Percentiles rank a stretch among this genome's conserved stretches.
Conservation (phyloP, 2,329 filamentous ascomycete genomes). For the Periglandula ipomoeae region DNA sequence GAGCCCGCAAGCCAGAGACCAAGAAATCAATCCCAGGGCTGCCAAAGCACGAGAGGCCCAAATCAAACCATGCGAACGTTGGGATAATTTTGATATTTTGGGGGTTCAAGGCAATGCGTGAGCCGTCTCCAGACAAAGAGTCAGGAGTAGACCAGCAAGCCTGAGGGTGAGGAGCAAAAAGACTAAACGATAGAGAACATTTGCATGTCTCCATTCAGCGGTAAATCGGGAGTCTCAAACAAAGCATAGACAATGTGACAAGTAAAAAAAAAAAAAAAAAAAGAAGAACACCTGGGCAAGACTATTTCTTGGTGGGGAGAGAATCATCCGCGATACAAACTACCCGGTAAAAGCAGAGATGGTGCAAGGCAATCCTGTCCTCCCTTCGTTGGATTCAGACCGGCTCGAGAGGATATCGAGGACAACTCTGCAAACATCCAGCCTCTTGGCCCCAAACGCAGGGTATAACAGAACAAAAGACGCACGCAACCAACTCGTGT, state of each 20-base stretch:
- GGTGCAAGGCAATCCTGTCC: not conserved
- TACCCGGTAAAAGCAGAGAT: not conserved
- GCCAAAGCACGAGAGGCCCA: too few species aligned
- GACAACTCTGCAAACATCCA: not conserved
- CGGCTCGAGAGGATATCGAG: not conserved
- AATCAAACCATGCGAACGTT: too few species aligned
- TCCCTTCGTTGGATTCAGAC: not conserved
- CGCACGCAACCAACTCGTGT: slow-evolving; percentile 7
- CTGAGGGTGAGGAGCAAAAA: not conserved
- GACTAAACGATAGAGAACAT: slow-evolving; percentile 10
- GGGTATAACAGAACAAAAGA: slow-evolving; percentile 7
- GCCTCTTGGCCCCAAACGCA: slow-evolving; percentile 6
- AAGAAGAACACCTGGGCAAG: slow-evolving; percentile 2
- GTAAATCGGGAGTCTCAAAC: slow-evolving; percentile 12
- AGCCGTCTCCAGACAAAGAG: too few species aligned
- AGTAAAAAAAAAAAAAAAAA: not conserved
- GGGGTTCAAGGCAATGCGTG: too few species aligned
- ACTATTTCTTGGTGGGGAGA: slow-evolving; percentile 1
- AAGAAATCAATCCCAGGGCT: too few species aligned
- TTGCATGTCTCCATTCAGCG: slow-evolving; percentile 20
- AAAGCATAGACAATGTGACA: slow-evolving; percentile 3
- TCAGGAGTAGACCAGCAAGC: too few species aligned
- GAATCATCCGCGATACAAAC: slow-evolving; percentile 2
- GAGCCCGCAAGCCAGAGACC: too few species aligned
- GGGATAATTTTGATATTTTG: too few species aligned